Conservation (phyloP, 306 rosid genomes). For the Gillenia trifoliata region DNA sequence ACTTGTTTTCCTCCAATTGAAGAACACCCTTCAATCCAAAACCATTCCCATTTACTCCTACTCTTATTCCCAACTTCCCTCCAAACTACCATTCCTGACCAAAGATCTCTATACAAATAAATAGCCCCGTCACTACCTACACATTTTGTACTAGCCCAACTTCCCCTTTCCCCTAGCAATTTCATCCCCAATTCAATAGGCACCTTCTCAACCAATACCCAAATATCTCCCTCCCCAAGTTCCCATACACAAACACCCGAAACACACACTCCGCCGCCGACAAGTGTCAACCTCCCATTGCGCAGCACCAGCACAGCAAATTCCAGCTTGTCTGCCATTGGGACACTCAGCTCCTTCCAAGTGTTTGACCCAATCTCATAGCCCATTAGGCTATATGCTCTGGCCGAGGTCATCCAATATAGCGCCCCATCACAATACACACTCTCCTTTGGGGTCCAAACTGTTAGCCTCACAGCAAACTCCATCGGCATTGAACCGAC, state of each 20-base stretch:
- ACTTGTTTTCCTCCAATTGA: slow-evolving; percentile 37
- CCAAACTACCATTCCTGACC: slow-evolving; percentile 60
- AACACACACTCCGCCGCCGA: slow-evolving; percentile 53
- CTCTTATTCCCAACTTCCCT: slow-evolving; percentile 17
- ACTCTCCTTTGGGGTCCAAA: slow-evolving; percentile 76
- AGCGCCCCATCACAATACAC: slow-evolving; percentile 38
- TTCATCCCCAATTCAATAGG: slow-evolving; percentile 48
- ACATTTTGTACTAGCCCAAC: slow-evolving; percentile 61
- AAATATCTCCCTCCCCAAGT: slow-evolving; percentile 32
- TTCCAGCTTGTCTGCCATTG: slow-evolving; percentile 57
- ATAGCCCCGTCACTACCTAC: slow-evolving; percentile 45
- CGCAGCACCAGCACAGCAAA: slow-evolving; percentile 53
- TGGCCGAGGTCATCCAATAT: slow-evolving; percentile 77
- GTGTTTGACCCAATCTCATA: slow-evolving; percentile 30
- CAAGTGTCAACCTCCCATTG: slow-evolving; percentile 38
- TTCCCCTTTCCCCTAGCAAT: slow-evolving; percentile 37
- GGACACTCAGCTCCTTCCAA: slow-evolving; percentile 61
- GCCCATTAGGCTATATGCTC: slow-evolving; percentile 56
- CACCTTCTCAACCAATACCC: slow-evolving; percentile 53
- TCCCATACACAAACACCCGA: slow-evolving; percentile 57
- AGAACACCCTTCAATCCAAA: slow-evolving; percentile 60
- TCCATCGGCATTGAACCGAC: slow-evolving; percentile 54
- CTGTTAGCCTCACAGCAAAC: slow-evolving; percentile 63
- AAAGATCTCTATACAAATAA: slow-evolving; percentile 54
- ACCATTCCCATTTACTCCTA: slow-evolving; percentile 48